Base-by-base conservation (phyloP, 352 stramenopile genomes). In the Phytophthora brassicae region DNA sequence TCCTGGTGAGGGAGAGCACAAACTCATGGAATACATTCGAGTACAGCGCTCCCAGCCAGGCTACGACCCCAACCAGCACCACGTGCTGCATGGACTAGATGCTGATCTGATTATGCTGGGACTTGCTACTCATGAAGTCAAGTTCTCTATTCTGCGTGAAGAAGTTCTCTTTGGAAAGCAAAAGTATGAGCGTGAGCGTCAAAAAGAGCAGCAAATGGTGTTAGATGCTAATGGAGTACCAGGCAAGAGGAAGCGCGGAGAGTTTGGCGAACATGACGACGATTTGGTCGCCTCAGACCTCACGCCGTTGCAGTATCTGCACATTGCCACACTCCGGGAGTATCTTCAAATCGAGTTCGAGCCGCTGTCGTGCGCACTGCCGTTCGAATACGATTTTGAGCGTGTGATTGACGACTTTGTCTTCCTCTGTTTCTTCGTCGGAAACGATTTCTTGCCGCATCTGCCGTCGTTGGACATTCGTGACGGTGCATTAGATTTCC, bases 61-160 rank as follows among this genome's bases (percentile, higher is more conserved):
- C 1, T 99, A 99, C 74, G 88, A 99, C 80, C 96, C 96, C 19
- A 99, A 99, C 73, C 80, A 97, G 54, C 90, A 97, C 51, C 97
- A 99, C 71, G 90, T 99, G 17, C 74, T 99, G 17, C 96, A 99
- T 68, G 97, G 97, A 46, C 76, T 99, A 36, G 97, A 99, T 79
- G 98, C 98, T 28, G 98, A 99, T 88, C 83, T 99, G 4, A 99
- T 99, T 80, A 99, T 99, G 98, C 81, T 99, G 48, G 96, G 89
- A 2, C 79, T 99, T 17, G 97, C 97, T 7, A 99, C 97, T 3
- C 98, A 99, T 65, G 98, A 99, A 78, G 84, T 93, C 13, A 92
- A 99, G 60, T 99, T 99, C 83, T 98, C 97, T 19, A 98, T 99
- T 56, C 74, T 99, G 35, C 79, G 98, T 35, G 97, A 99, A 74